Percentiles rank a stretch among this genome's conserved stretches.
phyloP scores from a whole-genome alignment of 306 rosid species.

The Carpinus viminea region DNA sequence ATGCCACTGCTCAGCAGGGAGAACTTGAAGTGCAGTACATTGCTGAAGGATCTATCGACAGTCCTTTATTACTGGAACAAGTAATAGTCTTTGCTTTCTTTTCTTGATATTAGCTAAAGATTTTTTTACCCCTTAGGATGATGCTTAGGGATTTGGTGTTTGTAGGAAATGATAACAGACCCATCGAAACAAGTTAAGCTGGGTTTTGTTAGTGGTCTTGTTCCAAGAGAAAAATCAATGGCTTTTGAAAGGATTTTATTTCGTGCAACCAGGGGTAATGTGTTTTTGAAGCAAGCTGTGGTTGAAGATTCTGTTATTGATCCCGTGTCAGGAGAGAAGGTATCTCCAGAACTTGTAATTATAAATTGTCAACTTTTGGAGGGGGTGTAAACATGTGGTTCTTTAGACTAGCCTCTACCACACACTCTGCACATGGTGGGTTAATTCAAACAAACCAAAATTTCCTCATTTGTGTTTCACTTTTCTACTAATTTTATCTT shows the following conservation, averaged over 20 bases:
- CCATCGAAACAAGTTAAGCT: slow-evolving; percentile 59
- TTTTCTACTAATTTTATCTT: neutral
- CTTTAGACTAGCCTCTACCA: neutral
- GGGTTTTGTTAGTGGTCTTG: slow-evolving; percentile 77
- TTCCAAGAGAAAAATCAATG: slow-evolving; percentile 68
- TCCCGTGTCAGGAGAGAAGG: slow-evolving; percentile 84
- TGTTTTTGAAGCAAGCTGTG: slow-evolving; percentile 67
- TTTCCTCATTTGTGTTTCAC: neutral
- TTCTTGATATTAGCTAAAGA: slow-evolving; percentile 7
- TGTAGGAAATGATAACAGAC: slow-evolving; percentile 59
- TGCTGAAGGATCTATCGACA: slow-evolving; percentile 63
- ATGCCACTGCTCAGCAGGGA: slow-evolving; percentile 56
- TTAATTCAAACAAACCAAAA: neutral
- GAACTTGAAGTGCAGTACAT: slow-evolving; percentile 48
- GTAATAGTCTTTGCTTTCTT: slow-evolving; percentile 29
- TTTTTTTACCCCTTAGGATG: slow-evolving; percentile 16
- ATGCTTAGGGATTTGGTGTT: slow-evolving; percentile 24
- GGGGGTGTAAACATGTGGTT: slow-evolving; percentile 13
- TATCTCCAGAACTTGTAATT: slow-evolving; percentile 29
- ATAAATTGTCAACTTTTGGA: slow-evolving; percentile 19
- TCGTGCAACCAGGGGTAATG: slow-evolving; percentile 87
- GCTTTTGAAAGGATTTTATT: slow-evolving; percentile 74
- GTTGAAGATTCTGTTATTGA: slow-evolving; percentile 64
- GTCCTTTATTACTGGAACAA: slow-evolving; percentile 72
- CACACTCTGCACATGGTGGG: neutral